Percentiles rank a stretch among this genome's conserved stretches.
These are phyloP conservation scores for Boletus patriciae DNA, from an alignment of 768 basidiomycete species.

Conservation along the genomic window DNA sequence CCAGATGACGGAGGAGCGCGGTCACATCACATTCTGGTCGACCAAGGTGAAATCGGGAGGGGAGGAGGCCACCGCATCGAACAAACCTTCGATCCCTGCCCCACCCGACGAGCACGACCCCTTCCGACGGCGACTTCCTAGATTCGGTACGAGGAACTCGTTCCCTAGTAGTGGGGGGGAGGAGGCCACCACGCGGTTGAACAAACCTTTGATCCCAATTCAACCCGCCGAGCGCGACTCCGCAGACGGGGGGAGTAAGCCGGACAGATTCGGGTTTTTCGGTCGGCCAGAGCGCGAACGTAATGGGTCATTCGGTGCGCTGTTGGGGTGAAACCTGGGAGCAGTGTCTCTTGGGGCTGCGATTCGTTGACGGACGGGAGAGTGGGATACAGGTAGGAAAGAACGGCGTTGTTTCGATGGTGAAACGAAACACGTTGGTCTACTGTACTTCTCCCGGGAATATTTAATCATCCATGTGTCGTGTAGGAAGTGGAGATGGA, in stretches of 20 bases:
- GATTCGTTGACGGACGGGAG: constrained; percentile 41
- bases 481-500: neutral
- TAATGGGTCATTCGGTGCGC: too few relatives aligned
- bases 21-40: constrained; percentile 18
- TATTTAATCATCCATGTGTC: neutral
- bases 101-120: constrained; percentile 55
- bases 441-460: too few relatives aligned
- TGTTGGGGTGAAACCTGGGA: constrained; percentile 21
- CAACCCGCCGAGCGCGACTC: too few relatives aligned
- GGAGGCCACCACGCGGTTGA: too few relatives aligned
- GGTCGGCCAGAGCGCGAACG: too few relatives aligned
- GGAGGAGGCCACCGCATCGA: neutral
- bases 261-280: too few relatives aligned
- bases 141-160: too few relatives aligned
- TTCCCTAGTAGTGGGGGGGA: too few relatives aligned
- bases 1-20: constrained; percentile 36
- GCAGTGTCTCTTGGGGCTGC: constrained; percentile 16
- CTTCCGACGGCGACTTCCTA: too few relatives aligned
- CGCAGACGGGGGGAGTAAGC: too few relatives aligned
- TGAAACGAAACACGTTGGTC: too few relatives aligned
- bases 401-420: constrained; percentile 15
- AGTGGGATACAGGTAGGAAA: constrained; percentile 50
- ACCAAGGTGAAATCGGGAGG: constrained; percentile 6
- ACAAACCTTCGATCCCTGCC: constrained; percentile 18
- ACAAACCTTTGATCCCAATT: too few relatives aligned